Conservation (phyloP, 768 basidiomycete genomes). For the Suillus lakei region DNA sequence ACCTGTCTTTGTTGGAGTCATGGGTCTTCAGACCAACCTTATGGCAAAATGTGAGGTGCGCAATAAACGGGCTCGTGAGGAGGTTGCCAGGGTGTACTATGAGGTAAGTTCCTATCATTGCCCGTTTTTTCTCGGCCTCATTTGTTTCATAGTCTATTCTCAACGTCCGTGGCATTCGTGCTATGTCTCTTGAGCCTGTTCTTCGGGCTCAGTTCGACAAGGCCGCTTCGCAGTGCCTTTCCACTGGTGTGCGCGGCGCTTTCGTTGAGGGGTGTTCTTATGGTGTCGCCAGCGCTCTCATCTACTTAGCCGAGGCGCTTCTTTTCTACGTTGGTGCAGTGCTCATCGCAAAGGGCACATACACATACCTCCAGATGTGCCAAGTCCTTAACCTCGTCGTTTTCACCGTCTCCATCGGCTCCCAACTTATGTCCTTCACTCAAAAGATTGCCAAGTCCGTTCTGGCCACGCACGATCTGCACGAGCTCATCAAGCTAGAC, state of each 20-base stretch:
- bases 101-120: conserved; percentile 57
- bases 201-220: conserved; percentile 73
- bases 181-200: conserved; percentile 81
- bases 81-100: conserved; percentile 83
- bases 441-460: conserved; percentile 87
- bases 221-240: conserved; percentile 62
- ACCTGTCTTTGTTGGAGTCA: conserved; percentile 78
- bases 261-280: conserved; percentile 86
- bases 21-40: conserved; percentile 76
- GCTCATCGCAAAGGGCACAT: conserved; percentile 80
- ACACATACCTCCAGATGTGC: conserved; percentile 88
- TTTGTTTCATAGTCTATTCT: conserved; percentile 58
- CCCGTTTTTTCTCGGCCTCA: conserved; percentile 8
- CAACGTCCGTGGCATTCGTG: conserved; percentile 85
- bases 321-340: conserved; percentile 91
- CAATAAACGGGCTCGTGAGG: conserved; percentile 89
- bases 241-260: conserved; percentile 77
- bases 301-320: conserved; percentile 89
- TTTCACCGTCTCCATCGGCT: conserved; percentile 91
- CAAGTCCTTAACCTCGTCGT: conserved; percentile 90
- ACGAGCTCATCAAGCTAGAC: conserved; percentile 65
- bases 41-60: conserved; percentile 71
- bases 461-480: conserved; percentile 83
- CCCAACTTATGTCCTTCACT: conserved; percentile 88
- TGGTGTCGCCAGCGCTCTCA: conserved; percentile 80